phyloP scores from a whole-genome alignment of 805 yeast species.

The Wickerhamiella kazuoi region DNA sequence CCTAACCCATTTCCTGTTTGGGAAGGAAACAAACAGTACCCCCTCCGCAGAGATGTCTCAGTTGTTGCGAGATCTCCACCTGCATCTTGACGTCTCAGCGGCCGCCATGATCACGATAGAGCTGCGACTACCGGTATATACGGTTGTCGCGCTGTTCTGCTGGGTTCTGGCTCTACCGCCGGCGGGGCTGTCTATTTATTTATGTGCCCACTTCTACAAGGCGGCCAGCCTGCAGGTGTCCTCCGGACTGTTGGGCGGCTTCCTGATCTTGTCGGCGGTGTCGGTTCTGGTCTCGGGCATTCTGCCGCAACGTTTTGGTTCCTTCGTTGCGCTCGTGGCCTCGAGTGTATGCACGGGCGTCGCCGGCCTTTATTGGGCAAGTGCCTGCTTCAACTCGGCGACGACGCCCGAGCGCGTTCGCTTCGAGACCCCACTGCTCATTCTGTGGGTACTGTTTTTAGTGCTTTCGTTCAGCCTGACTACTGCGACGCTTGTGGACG shows the following conservation, averaged over 20 bases:
- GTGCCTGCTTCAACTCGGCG: not conserved
- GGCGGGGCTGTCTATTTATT: not conserved
- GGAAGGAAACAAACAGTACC: not conserved
- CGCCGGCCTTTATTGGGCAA: conserved; percentile 3
- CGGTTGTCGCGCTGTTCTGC: not conserved
- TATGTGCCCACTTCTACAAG: not conserved
- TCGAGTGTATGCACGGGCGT: not conserved
- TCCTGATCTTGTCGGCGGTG: not conserved
- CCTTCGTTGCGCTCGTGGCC: not conserved
- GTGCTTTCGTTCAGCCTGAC: not conserved
- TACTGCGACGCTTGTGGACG: not conserved
- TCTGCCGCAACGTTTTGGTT: not conserved
- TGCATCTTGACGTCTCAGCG: not conserved
- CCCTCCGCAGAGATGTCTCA: not conserved
- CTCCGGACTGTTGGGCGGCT: not conserved
- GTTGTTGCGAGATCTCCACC: not conserved
- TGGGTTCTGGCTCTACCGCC: not conserved
- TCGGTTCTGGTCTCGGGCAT: not conserved
- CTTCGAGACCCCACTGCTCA: not conserved
- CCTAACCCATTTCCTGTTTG: not conserved
- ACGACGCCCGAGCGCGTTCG: not conserved
- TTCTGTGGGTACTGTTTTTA: not conserved
- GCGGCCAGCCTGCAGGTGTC: not conserved
- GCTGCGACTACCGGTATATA: not conserved
- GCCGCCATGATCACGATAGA: not conserved